Base-by-base conservation (phyloP, 768 basidiomycete species). In the Xerocomus brunneocitrinus region DNA sequence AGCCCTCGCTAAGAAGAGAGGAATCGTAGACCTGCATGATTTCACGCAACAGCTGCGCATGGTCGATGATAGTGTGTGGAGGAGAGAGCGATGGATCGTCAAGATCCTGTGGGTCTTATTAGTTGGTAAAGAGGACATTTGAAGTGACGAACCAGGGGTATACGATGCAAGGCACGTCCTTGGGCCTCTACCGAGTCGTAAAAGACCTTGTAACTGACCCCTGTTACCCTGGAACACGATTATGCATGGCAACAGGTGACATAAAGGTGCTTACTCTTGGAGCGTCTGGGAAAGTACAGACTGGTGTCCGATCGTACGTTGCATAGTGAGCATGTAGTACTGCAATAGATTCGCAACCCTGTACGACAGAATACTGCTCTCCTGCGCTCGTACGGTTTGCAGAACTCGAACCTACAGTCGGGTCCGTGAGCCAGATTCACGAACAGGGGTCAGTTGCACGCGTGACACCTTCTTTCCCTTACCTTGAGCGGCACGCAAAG, bases 281-380 rank as follows among this genome's bases (percentile, higher is more conserved):
- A 98, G 74, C 0, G 89, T 86, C 52, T 73, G 78, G 1, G 87
- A 87, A 50, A 98, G 74, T 42, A 89, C 54, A 2, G 95, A 91
- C 3, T 87, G 75, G n/a, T 81, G 78, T 0, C 97, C 97, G 40
- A 98, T 86, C 2, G 95, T 98, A 45, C 91, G 79, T 47, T 83
- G 79, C 93, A 99, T 97, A 5, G 94, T 98, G 31, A 93, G 69
- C 65, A 86, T 74, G 67, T 98, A 99, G 66, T 98, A 99, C 59
- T 95, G 91, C 8, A 99, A 71, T n/a, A 98, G 75, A 62, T 95
- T 98, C 44, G 92, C 87, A 48, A 98, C 85, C 68, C 91, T 94
- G 74, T 93, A 99, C 0, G 89, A 84, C 42, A 87, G 82, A 54
- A 98, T 92, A 54, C 88, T 86, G 60, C 91, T 94, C 69, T 98